A percentile compares a stretch with the other conserved stretches of the same genome.
Evolutionary conservation across 345 rosid genomes (phyloP).

Genomic region (Salix koriyanagi): DNA sequence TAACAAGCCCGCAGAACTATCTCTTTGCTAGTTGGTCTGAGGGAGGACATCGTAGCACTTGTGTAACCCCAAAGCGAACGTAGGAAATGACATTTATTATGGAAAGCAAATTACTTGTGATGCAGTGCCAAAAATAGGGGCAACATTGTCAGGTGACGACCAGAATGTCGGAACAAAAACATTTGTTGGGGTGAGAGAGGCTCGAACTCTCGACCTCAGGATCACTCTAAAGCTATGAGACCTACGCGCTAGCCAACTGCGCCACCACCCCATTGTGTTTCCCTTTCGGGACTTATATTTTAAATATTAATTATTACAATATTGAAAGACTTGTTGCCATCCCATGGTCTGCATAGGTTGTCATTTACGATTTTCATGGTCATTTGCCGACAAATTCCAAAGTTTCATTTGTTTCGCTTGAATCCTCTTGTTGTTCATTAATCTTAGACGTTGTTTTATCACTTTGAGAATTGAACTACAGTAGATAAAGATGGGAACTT

Average conservation of each 20-base stretch:
- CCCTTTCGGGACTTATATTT: fast-evolving
- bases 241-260: conserved; percentile 56
- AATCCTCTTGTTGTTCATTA: neutral
- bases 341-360: neutral
- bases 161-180: neutral
- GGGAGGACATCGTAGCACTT: too few relatives aligned
- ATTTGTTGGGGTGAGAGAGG: conserved; percentile 33
- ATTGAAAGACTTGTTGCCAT: neutral
- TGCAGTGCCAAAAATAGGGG: neutral
- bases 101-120: neutral
- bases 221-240: conserved; percentile 37
- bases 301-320: fast-evolving
- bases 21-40: too few relatives aligned
- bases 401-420: neutral
- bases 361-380: neutral
- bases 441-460: neutral
- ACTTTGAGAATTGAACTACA: neutral
- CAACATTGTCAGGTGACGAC: neutral
- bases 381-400: neutral
- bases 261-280: conserved; percentile 31
- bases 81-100: too few relatives aligned
- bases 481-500: neutral
- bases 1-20: too few relatives aligned
- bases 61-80: too few relatives aligned
- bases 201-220: conserved; percentile 54